A percentile compares a stretch with the other conserved stretches of the same genome.
Conservation (phyloP, 805 yeast genomes). For the Jamesozyma spencerorum region DNA sequence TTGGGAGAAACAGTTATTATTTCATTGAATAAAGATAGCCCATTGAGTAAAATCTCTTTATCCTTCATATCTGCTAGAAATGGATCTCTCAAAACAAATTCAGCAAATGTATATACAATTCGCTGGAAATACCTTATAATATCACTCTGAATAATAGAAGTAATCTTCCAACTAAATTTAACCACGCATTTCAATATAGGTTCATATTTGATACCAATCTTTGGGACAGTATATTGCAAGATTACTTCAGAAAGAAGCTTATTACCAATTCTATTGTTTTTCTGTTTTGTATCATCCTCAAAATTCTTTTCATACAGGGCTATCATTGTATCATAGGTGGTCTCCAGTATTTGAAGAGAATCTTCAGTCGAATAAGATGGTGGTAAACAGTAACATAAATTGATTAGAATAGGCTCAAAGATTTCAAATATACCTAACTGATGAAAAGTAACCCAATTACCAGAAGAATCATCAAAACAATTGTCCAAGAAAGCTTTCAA, state of each 20-base stretch:
- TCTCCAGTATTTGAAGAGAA: slow-evolving; percentile 11
- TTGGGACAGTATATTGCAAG: slow-evolving; percentile 22
- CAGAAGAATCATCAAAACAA: slow-evolving; percentile 8
- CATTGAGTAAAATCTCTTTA: slow-evolving; percentile 6
- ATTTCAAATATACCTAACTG: slow-evolving; percentile 21
- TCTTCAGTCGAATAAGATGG: slow-evolving; percentile 17
- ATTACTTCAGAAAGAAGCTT: slow-evolving; percentile 18
- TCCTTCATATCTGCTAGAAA: slow-evolving; percentile 17
- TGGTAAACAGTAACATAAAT: slow-evolving; percentile 24
- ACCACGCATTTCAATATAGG: slow-evolving; percentile 12
- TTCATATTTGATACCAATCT: slow-evolving; percentile 17
- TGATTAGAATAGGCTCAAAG: slow-evolving; percentile 19
- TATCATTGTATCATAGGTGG: slow-evolving; percentile 17
- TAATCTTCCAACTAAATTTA: neutral
- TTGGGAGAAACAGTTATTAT: slow-evolving; percentile 10
- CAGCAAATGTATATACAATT: slow-evolving; percentile 22
- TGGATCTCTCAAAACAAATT: slow-evolving; percentile 22
- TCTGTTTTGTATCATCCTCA: slow-evolving; percentile 6
- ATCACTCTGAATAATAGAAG: slow-evolving; percentile 4
- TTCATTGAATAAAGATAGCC: slow-evolving; percentile 3
- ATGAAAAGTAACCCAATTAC: slow-evolving; percentile 17
- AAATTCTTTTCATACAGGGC: slow-evolving; percentile 11
- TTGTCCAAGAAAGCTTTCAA: slow-evolving; percentile 14
- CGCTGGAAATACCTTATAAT: slow-evolving; percentile 18
- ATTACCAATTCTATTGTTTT: slow-evolving; percentile 1